Evolutionary conservation across 176 grass and related monocot genomes (phyloP), one percentile per base, ranked within the genome.

Genomic region (Lolium rigidum): DNA sequence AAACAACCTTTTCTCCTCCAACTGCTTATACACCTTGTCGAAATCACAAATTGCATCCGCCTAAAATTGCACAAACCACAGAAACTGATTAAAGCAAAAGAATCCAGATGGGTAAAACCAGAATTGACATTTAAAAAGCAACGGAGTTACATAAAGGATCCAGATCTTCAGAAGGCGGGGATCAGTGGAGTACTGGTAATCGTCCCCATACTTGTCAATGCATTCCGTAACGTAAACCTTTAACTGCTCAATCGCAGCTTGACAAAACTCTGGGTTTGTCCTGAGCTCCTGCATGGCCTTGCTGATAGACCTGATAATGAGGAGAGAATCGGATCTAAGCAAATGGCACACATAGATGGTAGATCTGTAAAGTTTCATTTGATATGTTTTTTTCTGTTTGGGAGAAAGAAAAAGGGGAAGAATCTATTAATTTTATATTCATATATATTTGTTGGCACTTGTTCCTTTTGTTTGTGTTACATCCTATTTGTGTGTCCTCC

Each of bases 101-200:
- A 47, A 39, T 8, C 1, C 80, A 57, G 17, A 79, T 43, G 37
- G 57, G 39, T 84, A 59, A 41, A 1, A 41, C 57, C 71, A 28
- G 43, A 35, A 84, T 63, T 88, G 63, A 16, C 41, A 58, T 35
- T 79, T 75, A 10, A 62, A 46, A 51, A 63, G 20, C 21, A 87
- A 76, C 50, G 24, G n/a, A 73, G 16, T 90, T 92, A 99, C 97
- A 91, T 93, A 93, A 17, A 96, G 86, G 67, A 99, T 91, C 90
- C 94, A 93, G 24, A 99, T 91, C 87, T 94, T 96, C 18, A 99
- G 97, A 25, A 99, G 87, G 47, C 94, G 93, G 7, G 66, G 81
- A 17, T 96, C 90, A 1, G 90, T 86, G 11, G 82, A 93, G 86
- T 99, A 99, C 70, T 88, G 88, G 22, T 91, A 86, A 26, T 92